Evolutionary conservation across 73 alveolate genomes (phyloP).

Genomic region (Paramecium sonneborni): DNA sequence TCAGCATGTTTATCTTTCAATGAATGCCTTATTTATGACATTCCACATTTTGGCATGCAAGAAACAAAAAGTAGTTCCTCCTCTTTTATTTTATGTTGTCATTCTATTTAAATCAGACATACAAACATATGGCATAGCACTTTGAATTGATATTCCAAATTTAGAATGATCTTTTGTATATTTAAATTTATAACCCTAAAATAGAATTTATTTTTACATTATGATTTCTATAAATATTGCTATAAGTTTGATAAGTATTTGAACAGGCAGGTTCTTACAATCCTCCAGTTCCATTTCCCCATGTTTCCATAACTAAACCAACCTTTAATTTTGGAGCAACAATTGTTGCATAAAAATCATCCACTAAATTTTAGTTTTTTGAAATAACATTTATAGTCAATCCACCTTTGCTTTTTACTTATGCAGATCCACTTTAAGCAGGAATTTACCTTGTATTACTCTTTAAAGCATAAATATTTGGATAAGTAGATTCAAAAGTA

Average conservation of each 20-base stretch:
- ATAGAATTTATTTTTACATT: background rate
- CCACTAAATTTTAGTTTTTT: constrained; percentile 12
- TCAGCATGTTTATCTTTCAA: constrained; percentile 51
- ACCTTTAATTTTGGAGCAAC: constrained; percentile 46
- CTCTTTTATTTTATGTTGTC: constrained; percentile 61
- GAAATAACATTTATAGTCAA: background rate
- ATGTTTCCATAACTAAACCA: constrained; percentile 49
- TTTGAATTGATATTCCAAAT: background rate
- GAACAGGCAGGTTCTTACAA: background rate
- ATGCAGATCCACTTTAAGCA: background rate
- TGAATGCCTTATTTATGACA: background rate
- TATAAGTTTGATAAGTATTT: background rate
- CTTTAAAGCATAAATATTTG: constrained; percentile 16
- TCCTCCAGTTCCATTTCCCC: constrained; percentile 64
- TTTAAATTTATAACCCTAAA: constrained; percentile 54
- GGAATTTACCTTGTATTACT: background rate
- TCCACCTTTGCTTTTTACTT: background rate
- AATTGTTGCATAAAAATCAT: constrained; percentile 48
- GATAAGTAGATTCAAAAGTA: background rate
- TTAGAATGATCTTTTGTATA: constrained; percentile 68
- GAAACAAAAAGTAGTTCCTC: constrained; percentile 64
- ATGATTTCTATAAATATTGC: constrained; percentile 33
- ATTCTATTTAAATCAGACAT: constrained; percentile 63
- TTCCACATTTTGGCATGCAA: constrained; percentile 19
- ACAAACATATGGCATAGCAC: constrained; percentile 53